A percentile compares a stretch with the other conserved stretches of the same genome.
Evolutionary conservation across 192 early-diverging fungal genomes (phyloP).

Genomic region (Entomortierella parvispora): DNA sequence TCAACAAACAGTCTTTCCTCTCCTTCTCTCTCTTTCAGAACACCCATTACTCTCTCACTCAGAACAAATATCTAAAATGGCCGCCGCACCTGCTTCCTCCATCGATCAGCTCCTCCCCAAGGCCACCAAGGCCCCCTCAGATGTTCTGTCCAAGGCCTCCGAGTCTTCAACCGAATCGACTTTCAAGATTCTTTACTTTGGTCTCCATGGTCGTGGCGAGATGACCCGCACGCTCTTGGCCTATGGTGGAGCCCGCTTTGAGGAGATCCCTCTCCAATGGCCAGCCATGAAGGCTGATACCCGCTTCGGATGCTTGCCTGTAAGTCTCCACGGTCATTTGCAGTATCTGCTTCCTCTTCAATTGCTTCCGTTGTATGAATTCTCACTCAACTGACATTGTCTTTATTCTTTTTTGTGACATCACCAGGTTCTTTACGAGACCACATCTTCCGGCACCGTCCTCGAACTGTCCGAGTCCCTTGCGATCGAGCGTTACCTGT

Average conservation of each 20-base stretch:
- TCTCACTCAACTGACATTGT: too few species aligned
- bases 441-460: conserved; percentile 11
- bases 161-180: conserved; percentile 12
- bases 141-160: conserved; percentile 8
- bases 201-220: conserved; percentile 36
- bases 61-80: too few species aligned
- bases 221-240: conserved; percentile 22
- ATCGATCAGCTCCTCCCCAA: conserved; percentile 5
- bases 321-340: not conserved
- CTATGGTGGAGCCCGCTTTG: conserved; percentile 18
- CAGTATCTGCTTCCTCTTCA: not conserved
- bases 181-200: conserved; percentile 43
- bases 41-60: too few species aligned
- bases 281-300: conserved; percentile 11
- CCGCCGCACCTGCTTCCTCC: too few species aligned
- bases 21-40: too few species aligned
- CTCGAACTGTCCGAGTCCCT: conserved; percentile 31
- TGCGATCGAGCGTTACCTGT: conserved; percentile 45
- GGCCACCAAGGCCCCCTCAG: conserved; percentile 2
- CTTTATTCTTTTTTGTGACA: conserved; percentile 2
- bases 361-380: too few species aligned
- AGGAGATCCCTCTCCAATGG: conserved; percentile 24
- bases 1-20: too few species aligned
- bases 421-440: conserved; percentile 27
- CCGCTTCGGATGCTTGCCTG: conserved; percentile 22